Conservation (phyloP, 1,139 yeast species). For the Hansenula sp. region DNA sequence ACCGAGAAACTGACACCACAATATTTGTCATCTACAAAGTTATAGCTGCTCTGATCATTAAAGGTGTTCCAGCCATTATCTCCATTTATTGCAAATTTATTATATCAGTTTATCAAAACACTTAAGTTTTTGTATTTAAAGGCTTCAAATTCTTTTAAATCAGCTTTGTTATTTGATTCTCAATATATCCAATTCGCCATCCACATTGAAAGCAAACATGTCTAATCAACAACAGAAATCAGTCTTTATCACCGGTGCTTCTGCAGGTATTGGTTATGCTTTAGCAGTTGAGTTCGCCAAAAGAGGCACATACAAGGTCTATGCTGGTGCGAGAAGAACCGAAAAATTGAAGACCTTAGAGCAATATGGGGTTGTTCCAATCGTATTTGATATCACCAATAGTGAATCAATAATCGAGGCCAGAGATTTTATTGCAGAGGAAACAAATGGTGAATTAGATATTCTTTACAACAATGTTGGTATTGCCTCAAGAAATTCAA, state of each 20-base stretch:
- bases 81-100: too few relatives aligned
- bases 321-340: slow-evolving; percentile 65
- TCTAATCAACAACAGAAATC: not conserved
- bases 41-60: too few relatives aligned
- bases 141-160: too few relatives aligned
- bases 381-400: slow-evolving; percentile 49
- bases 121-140: too few relatives aligned
- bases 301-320: slow-evolving; percentile 52
- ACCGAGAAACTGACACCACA: too few relatives aligned
- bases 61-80: too few relatives aligned
- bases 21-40: too few relatives aligned
- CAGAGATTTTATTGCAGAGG: slow-evolving; percentile 31
- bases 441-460: slow-evolving; percentile 44
- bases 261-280: slow-evolving; percentile 72
- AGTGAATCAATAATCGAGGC: slow-evolving; percentile 41
- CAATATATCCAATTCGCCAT: too few relatives aligned
- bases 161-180: too few relatives aligned
- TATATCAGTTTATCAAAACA: too few relatives aligned
- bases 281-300: slow-evolving; percentile 57
- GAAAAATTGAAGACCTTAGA: slow-evolving; percentile 52
- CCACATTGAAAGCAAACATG: not conserved
- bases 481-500: slow-evolving; percentile 62
- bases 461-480: slow-evolving; percentile 64
- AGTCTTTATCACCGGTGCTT: slow-evolving; percentile 56
- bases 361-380: slow-evolving; percentile 29